Evolutionary conservation across 768 basidiomycete species (phyloP).

Genomic region (Serendipita vermifera): DNA sequence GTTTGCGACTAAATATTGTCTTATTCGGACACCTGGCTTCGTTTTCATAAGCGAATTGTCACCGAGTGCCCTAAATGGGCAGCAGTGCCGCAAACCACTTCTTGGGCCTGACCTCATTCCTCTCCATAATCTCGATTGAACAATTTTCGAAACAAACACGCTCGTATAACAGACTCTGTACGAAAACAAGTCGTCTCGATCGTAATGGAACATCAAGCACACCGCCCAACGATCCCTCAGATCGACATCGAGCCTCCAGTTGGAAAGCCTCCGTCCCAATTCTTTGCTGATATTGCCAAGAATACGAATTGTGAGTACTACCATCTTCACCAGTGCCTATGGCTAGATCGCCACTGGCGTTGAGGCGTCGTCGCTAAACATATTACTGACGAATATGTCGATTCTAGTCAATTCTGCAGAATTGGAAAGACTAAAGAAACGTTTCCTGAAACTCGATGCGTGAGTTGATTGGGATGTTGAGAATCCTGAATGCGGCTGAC

Average conservation of each 20-base stretch:
- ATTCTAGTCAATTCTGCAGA: conserved; percentile 80
- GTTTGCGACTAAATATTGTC: no score
- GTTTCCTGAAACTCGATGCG: conserved; percentile 99
- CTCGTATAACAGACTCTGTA: not conserved
- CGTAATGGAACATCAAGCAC: not conserved
- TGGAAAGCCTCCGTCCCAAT: conserved; percentile 57
- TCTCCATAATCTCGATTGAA: no score
- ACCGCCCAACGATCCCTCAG: conserved; percentile 3
- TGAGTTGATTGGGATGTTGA: no score
- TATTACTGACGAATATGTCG: not conserved
- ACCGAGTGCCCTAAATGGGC: no score
- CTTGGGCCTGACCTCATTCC: not conserved
- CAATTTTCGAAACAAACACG: no score
- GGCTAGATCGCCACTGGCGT: not conserved
- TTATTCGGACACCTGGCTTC: no score
- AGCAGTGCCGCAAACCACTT: no score
- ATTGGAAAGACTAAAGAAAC: conserved; percentile 90
- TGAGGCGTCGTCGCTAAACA: not conserved
- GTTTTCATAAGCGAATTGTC: no score
- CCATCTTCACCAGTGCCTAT: no score
- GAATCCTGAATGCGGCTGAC: no score
- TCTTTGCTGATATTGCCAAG: conserved; percentile 97
- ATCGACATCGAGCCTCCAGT: conserved; percentile 1
- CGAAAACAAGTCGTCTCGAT: no score
- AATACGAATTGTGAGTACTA: conserved; percentile 85